These are phyloP conservation scores for Nemania diffusa DNA, from an alignment of 2,329 filamentous ascomycete genomes.

Conservation along the genomic window DNA sequence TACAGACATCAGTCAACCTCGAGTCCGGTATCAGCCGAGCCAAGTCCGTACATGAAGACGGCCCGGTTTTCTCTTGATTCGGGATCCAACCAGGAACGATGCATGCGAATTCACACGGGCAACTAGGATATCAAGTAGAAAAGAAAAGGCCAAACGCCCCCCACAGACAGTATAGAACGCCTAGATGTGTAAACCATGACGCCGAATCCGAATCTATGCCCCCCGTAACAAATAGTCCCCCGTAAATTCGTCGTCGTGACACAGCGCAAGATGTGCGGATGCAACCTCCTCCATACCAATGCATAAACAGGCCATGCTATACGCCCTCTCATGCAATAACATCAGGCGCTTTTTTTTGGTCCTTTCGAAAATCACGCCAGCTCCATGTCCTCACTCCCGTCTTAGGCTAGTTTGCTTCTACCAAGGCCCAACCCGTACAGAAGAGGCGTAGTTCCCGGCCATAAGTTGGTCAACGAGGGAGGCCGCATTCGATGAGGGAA, in stretches of 20 bases:
- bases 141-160: slow-evolving; percentile 24
- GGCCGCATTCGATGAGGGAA: slow-evolving; percentile 56
- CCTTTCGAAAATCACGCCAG: slow-evolving; percentile 1
- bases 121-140: slow-evolving; percentile 35
- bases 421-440: slow-evolving; percentile 72
- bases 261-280: slow-evolving; percentile 32
- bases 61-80: neutral
- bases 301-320: slow-evolving; percentile 28
- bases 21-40: neutral
- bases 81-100: slow-evolving; percentile 22
- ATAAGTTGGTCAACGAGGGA: slow-evolving; percentile 72
- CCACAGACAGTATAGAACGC: slow-evolving; percentile 39
- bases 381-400: slow-evolving; percentile 1
- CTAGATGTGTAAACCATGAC: slow-evolving; percentile 37
- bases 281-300: slow-evolving; percentile 36
- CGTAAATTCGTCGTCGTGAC: slow-evolving; percentile 42
- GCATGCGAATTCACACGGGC: slow-evolving; percentile 9
- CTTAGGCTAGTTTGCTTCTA: slow-evolving; percentile 47
- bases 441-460: slow-evolving; percentile 67
- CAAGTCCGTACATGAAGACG: neutral
- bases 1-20: slow-evolving; percentile 19
- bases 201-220: slow-evolving; percentile 44
- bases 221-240: slow-evolving; percentile 38
- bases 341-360: slow-evolving; percentile 4
- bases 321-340: slow-evolving; percentile 26